These are phyloP conservation scores for Trichoderma harzianum DNA, from an alignment of 2,329 filamentous ascomycete genomes.

Conservation along the genomic window DNA sequence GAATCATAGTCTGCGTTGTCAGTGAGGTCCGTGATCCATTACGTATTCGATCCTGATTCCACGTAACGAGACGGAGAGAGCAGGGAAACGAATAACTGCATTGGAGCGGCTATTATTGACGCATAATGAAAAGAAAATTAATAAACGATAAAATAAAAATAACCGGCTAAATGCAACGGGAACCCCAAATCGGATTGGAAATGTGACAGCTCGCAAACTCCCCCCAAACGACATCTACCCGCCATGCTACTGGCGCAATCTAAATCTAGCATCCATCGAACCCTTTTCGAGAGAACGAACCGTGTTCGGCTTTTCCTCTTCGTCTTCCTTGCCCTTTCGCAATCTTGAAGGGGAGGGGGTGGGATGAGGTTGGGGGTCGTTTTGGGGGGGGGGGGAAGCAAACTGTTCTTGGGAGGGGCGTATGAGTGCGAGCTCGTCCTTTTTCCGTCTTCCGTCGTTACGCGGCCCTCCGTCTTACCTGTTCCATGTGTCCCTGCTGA, in stretches of 20 bases:
- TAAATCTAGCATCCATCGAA: slow-evolving; percentile 14
- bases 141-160: background rate
- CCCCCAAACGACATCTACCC: background rate
- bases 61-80: background rate
- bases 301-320: background rate
- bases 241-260: slow-evolving; percentile 13
- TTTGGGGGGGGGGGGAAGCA: background rate
- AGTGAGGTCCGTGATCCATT: background rate
- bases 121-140: background rate
- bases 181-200: background rate
- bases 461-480: background rate
- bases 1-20: background rate
- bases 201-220: slow-evolving; percentile 8
- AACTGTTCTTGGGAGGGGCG: background rate
- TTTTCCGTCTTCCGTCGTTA: background rate
- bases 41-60: background rate
- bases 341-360: background rate
- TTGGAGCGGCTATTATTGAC: background rate
- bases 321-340: background rate
- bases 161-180: slow-evolving; percentile 10
- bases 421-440: background rate
- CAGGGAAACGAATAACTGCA: background rate
- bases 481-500: slow-evolving; percentile 5
- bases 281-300: background rate
- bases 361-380: background rate